Evolutionary conservation across 2,329 filamentous ascomycete genomes (phyloP), one percentile per base, ranked within the genome.

Genomic region (Neonectria faginata): DNA sequence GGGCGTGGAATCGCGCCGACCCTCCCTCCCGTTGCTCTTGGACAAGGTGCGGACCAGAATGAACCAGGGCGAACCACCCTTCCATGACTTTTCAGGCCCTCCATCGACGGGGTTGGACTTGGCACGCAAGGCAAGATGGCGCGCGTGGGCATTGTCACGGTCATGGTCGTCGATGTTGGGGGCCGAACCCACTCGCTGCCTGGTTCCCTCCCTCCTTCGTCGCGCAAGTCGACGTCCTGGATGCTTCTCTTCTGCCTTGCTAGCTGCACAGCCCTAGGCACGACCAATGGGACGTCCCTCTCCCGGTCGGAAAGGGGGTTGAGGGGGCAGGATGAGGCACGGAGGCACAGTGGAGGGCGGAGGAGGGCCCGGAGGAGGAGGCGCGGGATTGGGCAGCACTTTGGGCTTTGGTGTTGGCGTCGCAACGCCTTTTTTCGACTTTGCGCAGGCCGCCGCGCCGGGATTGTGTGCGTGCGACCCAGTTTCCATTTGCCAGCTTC

Each of bases 341-440:
- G 53, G 50, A 57, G 56, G 56, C 54, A 51, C 47, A 54, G 54
- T 20, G 53, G 52, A 52, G 60, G 29, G 31, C 33, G n/a, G 22
- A 22, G 54, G 54, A 48, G 60, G 42, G 29, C 54, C 25, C 48
- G 60, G 42, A 29, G 57, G 53, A 42, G 57, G 64, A 66, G 70
- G 69, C 69, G 70, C 70, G 68, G 56, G 65, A 73, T 71, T 72
- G 70, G 70, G 70, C 70, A 73, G 72, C 72, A 69, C 60, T 61
- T 70, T 67, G 57, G 67, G 65, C 64, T 61, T 62, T 73, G 68
- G 55, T 70, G 68, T 64, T 65, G 67, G 68, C 67, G 67, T 72
- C 66, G 64, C 71, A 68, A 70, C 69, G 68, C 66, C 68, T 67
- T 72, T 66, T 60, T 64, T 74, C 65, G 58, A 67, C 69, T 66